Evolutionary conservation across 1,284 basidiomycete species (phyloP), one percentile per base, ranked within the genome.

Genomic region (Malassezia yamatoensis): DNA sequence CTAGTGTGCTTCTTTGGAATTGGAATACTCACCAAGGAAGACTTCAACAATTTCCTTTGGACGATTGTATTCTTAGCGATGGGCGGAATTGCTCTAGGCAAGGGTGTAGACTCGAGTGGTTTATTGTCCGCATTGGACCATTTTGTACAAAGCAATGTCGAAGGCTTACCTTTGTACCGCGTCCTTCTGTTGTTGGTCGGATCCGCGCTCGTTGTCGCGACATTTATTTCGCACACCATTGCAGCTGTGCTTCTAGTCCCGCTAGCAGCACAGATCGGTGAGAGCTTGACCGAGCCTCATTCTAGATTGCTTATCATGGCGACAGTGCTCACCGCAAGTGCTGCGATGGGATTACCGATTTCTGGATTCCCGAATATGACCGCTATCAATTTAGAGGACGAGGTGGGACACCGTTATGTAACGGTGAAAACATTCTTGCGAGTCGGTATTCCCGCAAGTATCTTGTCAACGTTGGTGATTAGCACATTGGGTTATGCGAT

Each of bases 261-360:
- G 10, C 94, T 99, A 58, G 94, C 93, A 1, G 83, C 86, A 55
- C 84, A 90, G 76, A 88, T 98, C 15, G 94, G 90, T 4, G 78
- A 80, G 32, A 85, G 82, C 43, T 79, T 96, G 52, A 53, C 58
- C n/a, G 50, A 57, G 16, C 69, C 71, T 7, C 71, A 74, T 41
- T 71, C 71, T 9, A 53, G 68, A 5, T 52, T 74, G 46, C 54
- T 75, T 12, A 72, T 74, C 58, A 74, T 75, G 75, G 75, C 78
- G 45, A 96, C 90, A 9, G 89, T 84, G 2, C 78, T 98, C 60
- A 87, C 94, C 54, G 96, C 91, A 68, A 91, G 88, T 32, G 82
- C 89, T 3, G 94, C 93, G 1, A 98, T 98, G 93, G 94, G 91
- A 6, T 86, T 99, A 80, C 91, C 91, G 3, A 90, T 96, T 35